These are phyloP conservation scores for Ceratobasidium sp. DNA, from an alignment of 1,284 basidiomycete genomes.

Conservation along the genomic window DNA sequence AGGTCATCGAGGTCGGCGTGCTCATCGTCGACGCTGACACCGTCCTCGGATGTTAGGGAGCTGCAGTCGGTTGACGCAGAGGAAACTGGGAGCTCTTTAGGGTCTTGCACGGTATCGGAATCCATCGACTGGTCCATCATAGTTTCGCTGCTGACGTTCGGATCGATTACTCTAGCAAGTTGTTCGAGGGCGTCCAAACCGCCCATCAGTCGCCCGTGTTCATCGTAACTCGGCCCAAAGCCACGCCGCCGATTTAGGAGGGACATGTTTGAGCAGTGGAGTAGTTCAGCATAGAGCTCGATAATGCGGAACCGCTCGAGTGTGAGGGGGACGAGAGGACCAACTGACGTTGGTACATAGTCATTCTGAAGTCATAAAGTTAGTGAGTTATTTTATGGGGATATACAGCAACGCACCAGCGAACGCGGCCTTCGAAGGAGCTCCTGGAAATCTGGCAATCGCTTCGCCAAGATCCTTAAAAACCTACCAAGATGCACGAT, in stretches of 20 bases:
- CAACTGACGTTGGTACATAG: conserved; percentile 72
- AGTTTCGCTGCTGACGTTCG: conserved; percentile 55
- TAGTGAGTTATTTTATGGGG: conserved; percentile 37
- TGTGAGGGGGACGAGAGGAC: conserved; percentile 80
- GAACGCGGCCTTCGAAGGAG: conserved; percentile 78
- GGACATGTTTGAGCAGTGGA: conserved; percentile 99
- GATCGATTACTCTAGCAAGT: conserved; percentile 77
- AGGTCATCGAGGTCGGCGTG: conserved; percentile 64
- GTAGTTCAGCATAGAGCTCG: conserved; percentile 94
- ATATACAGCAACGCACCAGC: conserved; percentile 58
- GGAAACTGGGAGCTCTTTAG: conserved; percentile 74
- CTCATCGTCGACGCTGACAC: conserved; percentile 69
- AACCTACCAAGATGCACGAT: conserved; percentile 92
- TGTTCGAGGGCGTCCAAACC: conserved; percentile 82
- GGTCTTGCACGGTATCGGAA: conserved; percentile 50
- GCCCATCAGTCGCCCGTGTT: conserved; percentile 79
- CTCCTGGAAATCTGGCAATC: conserved; percentile 73
- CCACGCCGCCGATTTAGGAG: conserved; percentile 83
- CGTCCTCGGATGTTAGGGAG: conserved; percentile 65
- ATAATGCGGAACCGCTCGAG: conserved; percentile 97
- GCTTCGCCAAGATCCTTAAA: conserved; percentile 76
- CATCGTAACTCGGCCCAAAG: conserved; percentile 75
- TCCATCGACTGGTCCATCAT: conserved; percentile 38
- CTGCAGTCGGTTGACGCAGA: conserved; percentile 61
- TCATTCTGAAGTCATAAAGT: conserved; percentile 57